A percentile compares a stretch with the other conserved stretches of the same genome.
These are phyloP conservation scores for Lagenaria siceraria DNA, from an alignment of 306 rosid species.

Conservation along the genomic window DNA sequence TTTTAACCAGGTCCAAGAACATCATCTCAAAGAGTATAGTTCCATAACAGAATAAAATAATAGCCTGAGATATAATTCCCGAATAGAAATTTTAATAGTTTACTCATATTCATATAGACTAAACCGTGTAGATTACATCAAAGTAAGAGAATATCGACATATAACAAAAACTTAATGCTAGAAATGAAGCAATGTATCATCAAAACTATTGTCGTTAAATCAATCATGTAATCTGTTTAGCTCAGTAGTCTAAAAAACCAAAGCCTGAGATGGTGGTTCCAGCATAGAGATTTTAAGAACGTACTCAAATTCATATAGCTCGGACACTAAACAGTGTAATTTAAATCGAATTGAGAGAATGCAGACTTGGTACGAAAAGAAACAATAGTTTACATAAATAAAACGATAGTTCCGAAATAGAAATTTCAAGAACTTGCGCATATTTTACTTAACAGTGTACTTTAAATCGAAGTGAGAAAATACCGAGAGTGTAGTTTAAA, in stretches of 20 bases:
- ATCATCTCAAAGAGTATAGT: not conserved
- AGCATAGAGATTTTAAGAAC: not conserved
- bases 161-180: not conserved
- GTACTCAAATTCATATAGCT: not conserved
- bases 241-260: not conserved
- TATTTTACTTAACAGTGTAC: not conserved
- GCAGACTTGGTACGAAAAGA: not conserved
- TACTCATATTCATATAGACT: not conserved
- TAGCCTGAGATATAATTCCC: not conserved
- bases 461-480: not conserved
- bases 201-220: not conserved
- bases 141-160: not conserved
- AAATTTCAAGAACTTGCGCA: not conserved
- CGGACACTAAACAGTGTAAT: not conserved
- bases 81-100: not conserved
- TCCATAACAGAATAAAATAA: not conserved
- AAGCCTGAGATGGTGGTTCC: not conserved
- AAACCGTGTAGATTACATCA: not conserved
- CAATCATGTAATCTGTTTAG: not conserved
- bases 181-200: not conserved
- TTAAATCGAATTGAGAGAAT: not conserved
- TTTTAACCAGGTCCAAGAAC: not conserved
- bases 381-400: not conserved
- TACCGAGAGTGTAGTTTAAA: not conserved
- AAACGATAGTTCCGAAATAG: not conserved